These are phyloP conservation scores for Cavenderia fasciculata DNA, from an alignment of 78 protist species.

Conservation along the genomic window DNA sequence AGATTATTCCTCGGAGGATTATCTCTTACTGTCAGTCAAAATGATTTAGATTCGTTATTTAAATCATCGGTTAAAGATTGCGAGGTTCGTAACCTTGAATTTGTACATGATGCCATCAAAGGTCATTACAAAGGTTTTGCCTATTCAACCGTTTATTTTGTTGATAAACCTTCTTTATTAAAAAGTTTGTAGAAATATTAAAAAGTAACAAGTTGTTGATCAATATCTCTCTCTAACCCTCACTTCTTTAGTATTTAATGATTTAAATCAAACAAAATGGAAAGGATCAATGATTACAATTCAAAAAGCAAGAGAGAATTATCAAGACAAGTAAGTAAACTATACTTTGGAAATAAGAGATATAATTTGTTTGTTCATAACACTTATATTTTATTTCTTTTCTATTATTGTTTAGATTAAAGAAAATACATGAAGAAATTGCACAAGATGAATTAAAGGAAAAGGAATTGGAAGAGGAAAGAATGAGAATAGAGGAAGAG, in stretches of 20 bases:
- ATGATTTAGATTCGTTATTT: neutral
- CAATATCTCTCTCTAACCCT: neutral
- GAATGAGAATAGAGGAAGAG: neutral
- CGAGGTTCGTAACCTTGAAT: conserved; percentile 2
- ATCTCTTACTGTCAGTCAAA: neutral
- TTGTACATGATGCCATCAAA: neutral
- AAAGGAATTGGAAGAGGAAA: neutral
- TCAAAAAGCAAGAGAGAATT: conserved; percentile 29
- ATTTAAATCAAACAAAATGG: conserved; percentile 56
- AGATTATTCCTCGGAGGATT: conserved; percentile 42
- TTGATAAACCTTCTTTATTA: neutral
- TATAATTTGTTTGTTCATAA: neutral
- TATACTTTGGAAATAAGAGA: neutral
- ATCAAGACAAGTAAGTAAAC: conserved; percentile 11
- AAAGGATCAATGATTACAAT: conserved; percentile 34
- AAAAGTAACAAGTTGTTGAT: neutral
- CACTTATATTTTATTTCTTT: neutral
- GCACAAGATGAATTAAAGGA: neutral
- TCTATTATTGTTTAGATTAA: neutral
- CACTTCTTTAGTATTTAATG: neutral
- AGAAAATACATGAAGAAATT: neutral
- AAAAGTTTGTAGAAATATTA: neutral
- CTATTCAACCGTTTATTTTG: conserved; percentile 20
- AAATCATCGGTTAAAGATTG: conserved; percentile 7
- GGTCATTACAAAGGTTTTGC: conserved; percentile 58